Conservation (phyloP, 768 basidiomycete genomes). For the Pleurotus giganteus region DNA sequence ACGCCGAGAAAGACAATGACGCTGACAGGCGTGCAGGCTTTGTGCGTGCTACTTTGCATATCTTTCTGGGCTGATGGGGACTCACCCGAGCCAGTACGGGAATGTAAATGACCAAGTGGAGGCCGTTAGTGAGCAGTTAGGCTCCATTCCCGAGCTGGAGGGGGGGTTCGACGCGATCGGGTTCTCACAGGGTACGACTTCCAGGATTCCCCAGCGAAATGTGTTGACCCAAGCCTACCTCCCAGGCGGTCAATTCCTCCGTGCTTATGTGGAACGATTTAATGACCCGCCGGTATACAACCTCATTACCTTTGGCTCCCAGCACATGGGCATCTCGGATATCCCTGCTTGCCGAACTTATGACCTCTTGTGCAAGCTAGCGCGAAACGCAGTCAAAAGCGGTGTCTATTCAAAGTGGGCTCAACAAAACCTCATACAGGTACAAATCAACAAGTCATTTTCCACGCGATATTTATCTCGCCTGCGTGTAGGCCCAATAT, state of each 20-base stretch:
- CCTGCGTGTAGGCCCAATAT: slow-evolving; percentile 70
- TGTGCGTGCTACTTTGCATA: slow-evolving; percentile 44
- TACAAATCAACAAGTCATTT: slow-evolving; percentile 19
- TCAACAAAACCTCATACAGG: slow-evolving; percentile 74
- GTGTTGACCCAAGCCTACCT: background rate
- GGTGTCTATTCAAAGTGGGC: slow-evolving; percentile 77
- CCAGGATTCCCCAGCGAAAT: background rate
- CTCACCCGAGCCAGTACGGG: slow-evolving; percentile 57
- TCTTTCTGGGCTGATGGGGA: slow-evolving; percentile 1
- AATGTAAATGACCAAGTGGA: slow-evolving; percentile 71
- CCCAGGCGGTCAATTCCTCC: slow-evolving; percentile 78
- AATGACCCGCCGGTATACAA: slow-evolving; percentile 76
- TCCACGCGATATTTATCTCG: background rate
- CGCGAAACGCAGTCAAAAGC: slow-evolving; percentile 55
- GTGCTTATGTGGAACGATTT: slow-evolving; percentile 78
- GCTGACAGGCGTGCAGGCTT: slow-evolving; percentile 69
- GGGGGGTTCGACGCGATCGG: slow-evolving; percentile 84
- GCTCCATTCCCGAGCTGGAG: slow-evolving; percentile 58
- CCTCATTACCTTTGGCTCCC: slow-evolving; percentile 84
- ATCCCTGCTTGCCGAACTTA: slow-evolving; percentile 60
- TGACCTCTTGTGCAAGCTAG: slow-evolving; percentile 70
- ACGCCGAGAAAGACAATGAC: slow-evolving; percentile 58
- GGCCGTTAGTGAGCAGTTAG: slow-evolving; percentile 62
- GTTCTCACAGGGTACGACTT: slow-evolving; percentile 69
- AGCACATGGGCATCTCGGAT: slow-evolving; percentile 85